These are phyloP conservation scores for Garcia nutans DNA, from an alignment of 345 rosid species.

Conservation along the genomic window DNA sequence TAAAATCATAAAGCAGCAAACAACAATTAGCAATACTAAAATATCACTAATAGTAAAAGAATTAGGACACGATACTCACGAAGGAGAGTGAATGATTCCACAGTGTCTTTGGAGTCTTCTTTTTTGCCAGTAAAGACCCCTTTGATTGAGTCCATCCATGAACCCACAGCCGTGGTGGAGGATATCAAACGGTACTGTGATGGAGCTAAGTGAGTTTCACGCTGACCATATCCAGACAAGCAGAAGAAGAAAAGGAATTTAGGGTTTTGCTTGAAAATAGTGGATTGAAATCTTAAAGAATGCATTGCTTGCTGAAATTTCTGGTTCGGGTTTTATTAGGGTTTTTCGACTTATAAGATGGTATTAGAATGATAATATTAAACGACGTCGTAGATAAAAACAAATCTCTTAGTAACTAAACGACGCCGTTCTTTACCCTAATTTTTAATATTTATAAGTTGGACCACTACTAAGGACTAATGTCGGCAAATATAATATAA, in stretches of 20 bases:
- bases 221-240: slow-evolving; percentile 4
- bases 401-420: no score
- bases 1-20: slow-evolving; percentile 13
- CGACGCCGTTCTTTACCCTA: no score
- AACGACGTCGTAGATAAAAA: no score
- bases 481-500: no score
- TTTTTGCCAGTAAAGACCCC: slow-evolving; percentile 81
- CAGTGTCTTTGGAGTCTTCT: slow-evolving; percentile 34
- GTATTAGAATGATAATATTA: no score
- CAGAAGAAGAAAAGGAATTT: slow-evolving; percentile 5
- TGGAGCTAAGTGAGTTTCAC: slow-evolving; percentile 8
- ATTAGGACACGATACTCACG: slow-evolving; percentile 39
- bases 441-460: no score
- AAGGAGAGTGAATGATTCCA: slow-evolving; percentile 69
- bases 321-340: no score
- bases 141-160: slow-evolving; percentile 86
- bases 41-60: neutral
- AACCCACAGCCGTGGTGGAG: slow-evolving; percentile 46
- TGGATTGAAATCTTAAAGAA: neutral
- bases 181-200: slow-evolving; percentile 54
- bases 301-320: neutral
- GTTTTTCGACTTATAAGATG: no score
- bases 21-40: neutral
- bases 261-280: neutral
- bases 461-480: no score